Percentiles rank a stretch among this genome's conserved stretches.
These are phyloP conservation scores for Acanthamoeba healyi DNA, from an alignment of 208 protist species.

Conservation along the genomic window DNA sequence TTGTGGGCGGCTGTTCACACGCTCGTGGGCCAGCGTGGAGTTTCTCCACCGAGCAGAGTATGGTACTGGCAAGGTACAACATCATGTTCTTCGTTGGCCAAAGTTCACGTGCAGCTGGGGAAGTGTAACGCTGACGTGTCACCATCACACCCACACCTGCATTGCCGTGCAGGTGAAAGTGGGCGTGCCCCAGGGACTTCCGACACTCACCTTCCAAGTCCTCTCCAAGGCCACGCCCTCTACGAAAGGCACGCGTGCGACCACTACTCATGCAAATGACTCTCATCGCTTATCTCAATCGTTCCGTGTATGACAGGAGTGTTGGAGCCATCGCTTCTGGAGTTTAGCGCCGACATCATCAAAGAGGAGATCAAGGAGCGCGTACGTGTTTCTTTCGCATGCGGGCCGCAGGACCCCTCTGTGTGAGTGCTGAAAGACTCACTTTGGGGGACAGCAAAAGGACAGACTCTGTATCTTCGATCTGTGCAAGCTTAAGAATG, in stretches of 20 bases:
- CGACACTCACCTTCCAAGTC: background rate
- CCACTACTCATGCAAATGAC: no score
- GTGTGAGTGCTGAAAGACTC: background rate
- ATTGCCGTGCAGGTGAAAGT: background rate
- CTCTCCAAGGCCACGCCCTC: conserved; percentile 18
- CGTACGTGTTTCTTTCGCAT: background rate
- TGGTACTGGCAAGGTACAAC: conserved; percentile 52
- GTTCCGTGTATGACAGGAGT: background rate
- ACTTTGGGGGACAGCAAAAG: background rate
- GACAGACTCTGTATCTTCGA: conserved; percentile 5
- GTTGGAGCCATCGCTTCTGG: conserved; percentile 9
- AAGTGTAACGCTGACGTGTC: no score
- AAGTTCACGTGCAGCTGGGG: no score
- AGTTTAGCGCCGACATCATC: background rate
- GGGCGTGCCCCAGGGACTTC: background rate
- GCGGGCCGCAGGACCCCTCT: no score
- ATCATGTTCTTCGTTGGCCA: no score
- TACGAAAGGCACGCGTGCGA: background rate
- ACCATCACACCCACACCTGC: background rate
- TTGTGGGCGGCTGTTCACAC: conserved; percentile 2
- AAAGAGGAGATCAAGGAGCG: conserved; percentile 18
- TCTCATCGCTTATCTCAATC: background rate
- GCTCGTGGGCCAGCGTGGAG: background rate
- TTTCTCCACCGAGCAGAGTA: background rate
- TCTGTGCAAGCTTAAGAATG: background rate